phyloP scores from a whole-genome alignment of 176 grass and related monocot species.

The Oropetium thomaeum region DNA sequence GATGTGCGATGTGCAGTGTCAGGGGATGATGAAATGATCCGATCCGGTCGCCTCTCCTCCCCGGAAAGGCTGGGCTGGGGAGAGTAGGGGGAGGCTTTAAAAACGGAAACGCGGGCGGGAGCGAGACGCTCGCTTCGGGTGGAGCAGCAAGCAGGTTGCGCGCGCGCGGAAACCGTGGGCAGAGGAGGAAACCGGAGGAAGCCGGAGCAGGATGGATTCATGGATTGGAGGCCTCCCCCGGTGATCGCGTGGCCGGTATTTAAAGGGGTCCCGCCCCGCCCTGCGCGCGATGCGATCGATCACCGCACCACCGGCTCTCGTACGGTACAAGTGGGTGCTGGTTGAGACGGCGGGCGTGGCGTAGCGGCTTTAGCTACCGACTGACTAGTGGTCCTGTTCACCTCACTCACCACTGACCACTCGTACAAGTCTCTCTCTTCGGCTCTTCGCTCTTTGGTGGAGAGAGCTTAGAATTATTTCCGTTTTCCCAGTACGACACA shows the following conservation, averaged over 20 bases:
- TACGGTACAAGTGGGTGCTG: too few relatives aligned
- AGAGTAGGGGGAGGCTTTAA: too few relatives aligned
- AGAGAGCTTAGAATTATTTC: not conserved
- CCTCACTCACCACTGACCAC: not conserved
- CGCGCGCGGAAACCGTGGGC: conserved; percentile 11
- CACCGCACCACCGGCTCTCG: too few relatives aligned
- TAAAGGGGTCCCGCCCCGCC: not conserved
- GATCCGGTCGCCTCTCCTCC: too few relatives aligned
- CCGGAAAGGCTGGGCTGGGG: too few relatives aligned
- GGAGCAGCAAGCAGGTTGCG: too few relatives aligned
- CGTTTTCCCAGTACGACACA: not conserved
- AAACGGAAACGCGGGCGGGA: too few relatives aligned
- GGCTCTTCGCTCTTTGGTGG: not conserved
- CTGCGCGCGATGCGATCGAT: too few relatives aligned
- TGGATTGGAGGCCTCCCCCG: not conserved
- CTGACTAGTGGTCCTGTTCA: not conserved
- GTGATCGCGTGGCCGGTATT: conserved; percentile 30
- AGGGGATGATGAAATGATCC: too few relatives aligned
- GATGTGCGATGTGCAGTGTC: too few relatives aligned
- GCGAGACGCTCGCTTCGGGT: too few relatives aligned
- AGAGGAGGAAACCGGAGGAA: not conserved
- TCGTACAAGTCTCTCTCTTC: not conserved
- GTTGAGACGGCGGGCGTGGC: too few relatives aligned
- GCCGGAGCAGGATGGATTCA: not conserved
- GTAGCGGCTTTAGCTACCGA: not conserved